Evolutionary conservation across 2,329 filamentous ascomycete species (phyloP).

Genomic region (Fonsecaea nubica): DNA sequence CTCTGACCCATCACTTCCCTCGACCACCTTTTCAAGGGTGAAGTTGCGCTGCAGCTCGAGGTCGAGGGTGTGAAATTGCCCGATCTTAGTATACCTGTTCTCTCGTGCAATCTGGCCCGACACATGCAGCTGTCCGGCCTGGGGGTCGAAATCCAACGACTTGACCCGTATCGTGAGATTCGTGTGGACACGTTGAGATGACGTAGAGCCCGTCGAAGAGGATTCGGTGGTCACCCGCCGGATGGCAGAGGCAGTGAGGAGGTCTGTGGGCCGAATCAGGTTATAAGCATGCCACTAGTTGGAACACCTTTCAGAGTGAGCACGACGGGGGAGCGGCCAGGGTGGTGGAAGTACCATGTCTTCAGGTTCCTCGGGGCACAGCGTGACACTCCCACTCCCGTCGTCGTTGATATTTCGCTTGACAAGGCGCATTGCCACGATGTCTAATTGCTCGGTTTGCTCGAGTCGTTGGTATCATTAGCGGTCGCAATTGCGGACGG

Average conservation of each 20-base stretch:
- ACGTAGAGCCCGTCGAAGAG: conserved; percentile 64
- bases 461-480: background rate
- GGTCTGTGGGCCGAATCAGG: conserved; percentile 69
- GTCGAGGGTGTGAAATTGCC: conserved; percentile 75
- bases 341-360: conserved; percentile 66
- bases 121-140: conserved; percentile 71
- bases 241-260: conserved; percentile 69
- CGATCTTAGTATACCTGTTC: conserved; percentile 71
- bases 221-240: conserved; percentile 69
- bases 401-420: conserved; percentile 71
- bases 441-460: background rate
- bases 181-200: conserved; percentile 68
- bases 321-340: conserved; percentile 8
- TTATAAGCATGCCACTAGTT: conserved; percentile 76
- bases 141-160: conserved; percentile 72
- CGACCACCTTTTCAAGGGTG: conserved; percentile 79
- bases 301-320: conserved; percentile 24
- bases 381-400: conserved; percentile 69
- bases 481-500: background rate
- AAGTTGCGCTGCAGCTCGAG: conserved; percentile 88
- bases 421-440: conserved; percentile 65
- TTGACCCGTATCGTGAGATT: conserved; percentile 70
- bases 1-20: conserved; percentile 48
- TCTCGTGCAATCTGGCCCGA: conserved; percentile 69
- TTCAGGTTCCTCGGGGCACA: conserved; percentile 75